Percentiles rank a stretch among this genome's conserved stretches.
Evolutionary conservation across 2,329 filamentous ascomycete species (phyloP).

Genomic region (Aaosphaeria arxii): DNA sequence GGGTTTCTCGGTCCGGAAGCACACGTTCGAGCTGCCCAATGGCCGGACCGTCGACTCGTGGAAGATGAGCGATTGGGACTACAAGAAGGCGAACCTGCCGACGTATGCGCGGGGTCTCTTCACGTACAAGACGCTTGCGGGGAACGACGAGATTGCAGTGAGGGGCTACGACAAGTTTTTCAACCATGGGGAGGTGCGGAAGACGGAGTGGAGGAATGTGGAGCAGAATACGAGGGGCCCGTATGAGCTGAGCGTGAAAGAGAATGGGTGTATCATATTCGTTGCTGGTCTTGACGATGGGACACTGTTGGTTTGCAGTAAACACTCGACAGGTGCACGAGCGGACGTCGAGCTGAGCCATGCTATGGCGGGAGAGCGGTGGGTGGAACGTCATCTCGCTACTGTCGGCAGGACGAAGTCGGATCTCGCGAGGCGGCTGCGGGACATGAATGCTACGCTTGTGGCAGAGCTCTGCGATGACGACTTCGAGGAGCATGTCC

Average conservation of each 20-base stretch:
- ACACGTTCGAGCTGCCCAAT: conserved; percentile 67
- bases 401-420: conserved; percentile 73
- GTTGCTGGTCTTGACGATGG: conserved; percentile 87
- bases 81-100: conserved; percentile 81
- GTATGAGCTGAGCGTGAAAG: conserved; percentile 94
- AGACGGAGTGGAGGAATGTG: conserved; percentile 82
- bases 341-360: conserved; percentile 72
- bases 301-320: conserved; percentile 93
- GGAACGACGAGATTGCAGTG: conserved; percentile 73
- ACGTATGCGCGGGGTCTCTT: conserved; percentile 94
- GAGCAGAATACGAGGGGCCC: conserved; percentile 73
- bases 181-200: conserved; percentile 78
- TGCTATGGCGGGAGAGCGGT: conserved; percentile 76
- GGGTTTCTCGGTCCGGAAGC: conserved; percentile 73
- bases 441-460: conserved; percentile 82
- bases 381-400: conserved; percentile 76
- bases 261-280: conserved; percentile 99
- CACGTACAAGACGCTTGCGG: conserved; percentile 67
- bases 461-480: conserved; percentile 97
- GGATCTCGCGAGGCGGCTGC: conserved; percentile 74
- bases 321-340: conserved; percentile 89
- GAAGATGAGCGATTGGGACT: conserved; percentile 93
- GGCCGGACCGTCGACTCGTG: conserved; percentile 79
- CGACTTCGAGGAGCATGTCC: conserved; percentile 91
- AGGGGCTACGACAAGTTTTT: conserved; percentile 99